Evolutionary conservation across 2,329 filamentous ascomycete genomes (phyloP), one percentile per base, ranked within the genome.

Genomic region (Cladosporium cucumerinum): DNA sequence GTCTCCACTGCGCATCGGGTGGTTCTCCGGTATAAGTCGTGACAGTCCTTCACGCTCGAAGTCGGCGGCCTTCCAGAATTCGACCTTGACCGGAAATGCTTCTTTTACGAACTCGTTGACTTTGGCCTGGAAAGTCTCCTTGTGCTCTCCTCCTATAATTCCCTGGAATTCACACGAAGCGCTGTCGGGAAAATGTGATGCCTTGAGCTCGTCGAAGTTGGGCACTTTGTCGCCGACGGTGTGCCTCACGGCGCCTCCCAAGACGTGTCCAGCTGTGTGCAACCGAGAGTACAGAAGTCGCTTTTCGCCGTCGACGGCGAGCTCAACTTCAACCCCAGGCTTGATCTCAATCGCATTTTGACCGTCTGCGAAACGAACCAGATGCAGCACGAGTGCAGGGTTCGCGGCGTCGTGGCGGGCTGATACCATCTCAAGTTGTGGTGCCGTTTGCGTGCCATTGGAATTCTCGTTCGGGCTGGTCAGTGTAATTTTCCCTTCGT

Each of bases 211-310:
- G 65, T 85, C 83, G 65, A 89, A 86, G 25, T 78, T 79, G 0
- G 77, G 76, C 14, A 89, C 74, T 61, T 85, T 74, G 1, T 80
- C 76, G 66, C 84, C 81, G 1, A 86, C 76, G 0, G 90, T 80
- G 61, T 82, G 79, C 1, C 85, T 81, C n/a, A 91, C 86, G 0
- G 89, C 89, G 0, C 86, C 77, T 2, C 89, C 89, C 0, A 92
- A 82, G 3, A 92, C 85, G 70, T 93, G 90, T 36, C 90, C 90
- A 0, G 88, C 89, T 0, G 89, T 92, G 75, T 93, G 90, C 0
- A 89, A 81, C 0, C 89, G 84, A 0, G 88, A 91, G 77, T 89
- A 86, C 0, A 90, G 79, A 0, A 81, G 72, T 0, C 90, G 83
- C 68, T 86, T 89, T 21, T 84, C 82, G 0, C 71, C 76, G 72